These are phyloP conservation scores for Phanerochaete sordida DNA, from an alignment of 768 basidiomycete genomes.

Conservation along the genomic window DNA sequence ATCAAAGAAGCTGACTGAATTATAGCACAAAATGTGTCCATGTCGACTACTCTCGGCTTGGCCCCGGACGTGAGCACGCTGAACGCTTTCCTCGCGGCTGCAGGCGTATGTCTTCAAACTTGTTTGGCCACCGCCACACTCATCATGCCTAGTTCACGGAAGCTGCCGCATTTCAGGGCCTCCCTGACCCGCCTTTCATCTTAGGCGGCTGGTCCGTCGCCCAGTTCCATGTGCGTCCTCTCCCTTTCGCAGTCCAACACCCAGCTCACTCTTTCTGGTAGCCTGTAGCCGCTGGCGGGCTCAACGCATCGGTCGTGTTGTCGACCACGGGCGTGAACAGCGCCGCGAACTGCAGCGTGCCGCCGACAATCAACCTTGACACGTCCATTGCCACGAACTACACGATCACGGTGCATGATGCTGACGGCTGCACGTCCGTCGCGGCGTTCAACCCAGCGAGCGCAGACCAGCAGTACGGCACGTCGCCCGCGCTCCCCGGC, in stretches of 20 bases:
- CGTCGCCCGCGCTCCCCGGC: constrained; percentile 31
- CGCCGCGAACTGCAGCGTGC: constrained; percentile 42
- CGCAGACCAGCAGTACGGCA: constrained; percentile 48
- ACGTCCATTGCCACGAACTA: constrained; percentile 30
- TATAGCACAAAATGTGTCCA: constrained; percentile 38
- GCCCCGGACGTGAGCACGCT: constrained; percentile 40
- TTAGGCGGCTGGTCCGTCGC: constrained; percentile 48
- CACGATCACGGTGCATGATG: constrained; percentile 40
- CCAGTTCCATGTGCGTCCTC: constrained; percentile 41
- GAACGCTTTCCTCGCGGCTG: constrained; percentile 55
- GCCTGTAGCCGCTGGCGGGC: constrained; percentile 38
- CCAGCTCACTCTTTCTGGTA: constrained; percentile 17
- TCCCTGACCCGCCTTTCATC: constrained; percentile 60
- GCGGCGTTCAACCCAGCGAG: constrained; percentile 35
- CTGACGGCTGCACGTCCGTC: constrained; percentile 41
- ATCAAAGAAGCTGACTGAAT: background rate
- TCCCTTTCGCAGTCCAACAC: background rate
- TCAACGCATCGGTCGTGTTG: constrained; percentile 52
- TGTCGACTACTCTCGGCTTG: constrained; percentile 42
- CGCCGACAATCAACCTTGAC: constrained; percentile 20
- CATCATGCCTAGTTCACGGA: constrained; percentile 33
- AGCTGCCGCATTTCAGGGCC: constrained; percentile 38
- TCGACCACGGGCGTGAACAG: constrained; percentile 51
- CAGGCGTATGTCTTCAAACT: constrained; percentile 40
- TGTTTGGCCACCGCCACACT: background rate